Percentiles rank a stretch among this genome's conserved stretches.
Conservation (phyloP, 1,139 yeast species). For the Blastobotrys serpentis region DNA sequence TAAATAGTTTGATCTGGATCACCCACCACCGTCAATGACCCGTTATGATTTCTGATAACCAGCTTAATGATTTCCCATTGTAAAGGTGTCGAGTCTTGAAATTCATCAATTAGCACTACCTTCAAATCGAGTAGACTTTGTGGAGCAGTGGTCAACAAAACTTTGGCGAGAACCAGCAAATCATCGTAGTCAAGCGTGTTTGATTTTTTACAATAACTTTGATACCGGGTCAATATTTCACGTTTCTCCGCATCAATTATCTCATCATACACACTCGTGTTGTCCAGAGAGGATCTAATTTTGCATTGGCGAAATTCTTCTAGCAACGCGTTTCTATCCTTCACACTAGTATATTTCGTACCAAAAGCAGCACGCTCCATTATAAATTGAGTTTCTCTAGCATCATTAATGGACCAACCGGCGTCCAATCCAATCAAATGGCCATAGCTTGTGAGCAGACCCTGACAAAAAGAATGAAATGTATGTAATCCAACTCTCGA, state of each 20-base stretch:
- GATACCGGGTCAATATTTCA: constrained; percentile 16
- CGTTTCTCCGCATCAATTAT: constrained; percentile 3
- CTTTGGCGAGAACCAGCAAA: constrained; percentile 56
- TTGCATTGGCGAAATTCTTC: constrained; percentile 1
- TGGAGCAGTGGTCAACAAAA: constrained; percentile 46
- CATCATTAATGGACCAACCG: constrained; percentile 62
- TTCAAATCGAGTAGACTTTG: constrained; percentile 47
- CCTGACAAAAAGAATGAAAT: constrained; percentile 76
- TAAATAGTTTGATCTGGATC: constrained; percentile 96
- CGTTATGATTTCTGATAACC: constrained; percentile 46
- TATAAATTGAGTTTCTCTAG: constrained; percentile 9
- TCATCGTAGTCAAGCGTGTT: constrained; percentile 78
- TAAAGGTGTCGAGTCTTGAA: constrained; percentile 81
- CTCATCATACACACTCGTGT: neutral
- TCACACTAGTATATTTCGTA: neutral
- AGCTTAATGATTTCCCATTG: constrained; percentile 68
- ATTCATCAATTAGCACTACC: constrained; percentile 87
- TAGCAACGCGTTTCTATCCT: neutral
- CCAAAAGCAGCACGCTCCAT: constrained; percentile 9
- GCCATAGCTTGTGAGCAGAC: constrained; percentile 59
- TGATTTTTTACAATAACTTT: constrained; percentile 1
- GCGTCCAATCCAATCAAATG: constrained; percentile 46
- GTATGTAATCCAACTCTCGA: constrained; percentile 64
- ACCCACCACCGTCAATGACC: constrained; percentile 75
- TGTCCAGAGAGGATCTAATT: neutral